Base-by-base conservation (phyloP, 2,329 filamentous ascomycete species). In the Rhynchosporium agropyri region DNA sequence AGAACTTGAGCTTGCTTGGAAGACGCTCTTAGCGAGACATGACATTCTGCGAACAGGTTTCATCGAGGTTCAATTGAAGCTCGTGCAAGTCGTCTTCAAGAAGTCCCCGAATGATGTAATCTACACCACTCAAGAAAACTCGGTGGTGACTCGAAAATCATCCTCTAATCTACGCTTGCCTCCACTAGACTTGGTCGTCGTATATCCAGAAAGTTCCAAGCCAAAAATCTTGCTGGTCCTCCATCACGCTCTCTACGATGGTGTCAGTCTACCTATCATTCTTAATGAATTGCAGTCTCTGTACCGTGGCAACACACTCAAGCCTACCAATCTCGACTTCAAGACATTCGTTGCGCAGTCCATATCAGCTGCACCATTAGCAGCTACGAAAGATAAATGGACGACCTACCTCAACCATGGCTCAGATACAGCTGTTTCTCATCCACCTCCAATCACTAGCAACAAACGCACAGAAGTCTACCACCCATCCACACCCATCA, bases 231-330 rank as follows among this genome's bases (percentile, higher is more conserved):
- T 82, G 2, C 78, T 92, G 4, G 80, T 80, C 31, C 88, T 97
- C 4, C 92, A 97, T 66, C 93, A 98, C 74, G 90, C 90, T 0
- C 79, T 97, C 0, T 98, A 97, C 72, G 94, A 97, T 74, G 92
- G 88, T 5, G 81, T 96, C 64, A 95, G 90, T 69, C 78, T 97
- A 4, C 84, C 87, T 0, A 73, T 81, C 0, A 77, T 96, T 5
- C 77, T 92, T 28, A 72, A 81, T 13, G 76, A 82, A 46, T 76
- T 89, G 12, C 75, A 80, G 65, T 65, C 70, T 79, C 42, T 86
- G 74, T 76, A 76, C 69, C 45, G 71, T 68, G 54, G 66, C 13
- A 10, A 63, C 9, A n/a, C 38, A 29, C 2, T 65, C 10, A n/a
- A 64, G n/a, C 13, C 45, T 1, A 36, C 63, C 9, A 20, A 65